phyloP scores from a whole-genome alignment of 2,329 filamentous ascomycete species.

The Lomentospora prolificans region DNA sequence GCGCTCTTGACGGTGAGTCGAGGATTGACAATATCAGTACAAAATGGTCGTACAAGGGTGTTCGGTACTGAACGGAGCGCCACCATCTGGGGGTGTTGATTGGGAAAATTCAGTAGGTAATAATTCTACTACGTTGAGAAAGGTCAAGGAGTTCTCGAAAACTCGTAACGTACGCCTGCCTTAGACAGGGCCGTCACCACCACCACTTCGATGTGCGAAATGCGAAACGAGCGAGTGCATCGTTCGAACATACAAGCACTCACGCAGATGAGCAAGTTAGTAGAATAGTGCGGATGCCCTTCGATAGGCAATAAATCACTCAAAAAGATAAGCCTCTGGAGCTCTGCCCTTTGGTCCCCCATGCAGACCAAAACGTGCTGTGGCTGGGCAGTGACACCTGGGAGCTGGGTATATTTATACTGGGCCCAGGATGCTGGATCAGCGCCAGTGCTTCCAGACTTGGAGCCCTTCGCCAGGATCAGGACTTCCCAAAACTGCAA shows the following conservation, averaged over 20 bases:
- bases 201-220: too few relatives aligned
- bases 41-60: background rate
- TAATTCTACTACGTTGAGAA: background rate
- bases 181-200: too few relatives aligned
- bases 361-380: background rate
- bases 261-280: too few relatives aligned
- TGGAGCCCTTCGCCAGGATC: background rate
- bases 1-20: background rate
- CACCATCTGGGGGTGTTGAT: background rate
- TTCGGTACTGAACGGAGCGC: background rate
- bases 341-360: background rate
- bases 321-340: background rate
- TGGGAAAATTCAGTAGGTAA: background rate
- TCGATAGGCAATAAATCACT: background rate
- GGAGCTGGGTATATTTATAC: background rate
- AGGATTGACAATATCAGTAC: background rate
- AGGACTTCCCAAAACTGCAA: background rate
- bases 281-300: too few relatives aligned
- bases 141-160: too few relatives aligned
- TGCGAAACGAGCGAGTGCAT: too few relatives aligned
- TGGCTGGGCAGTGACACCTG: background rate
- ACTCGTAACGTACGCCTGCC: too few relatives aligned
- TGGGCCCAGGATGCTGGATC: background rate
- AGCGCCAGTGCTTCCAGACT: background rate
- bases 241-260: too few relatives aligned